These are phyloP conservation scores for Tubosaeta sp. DNA, from an alignment of 768 basidiomycete species.

Conservation along the genomic window DNA sequence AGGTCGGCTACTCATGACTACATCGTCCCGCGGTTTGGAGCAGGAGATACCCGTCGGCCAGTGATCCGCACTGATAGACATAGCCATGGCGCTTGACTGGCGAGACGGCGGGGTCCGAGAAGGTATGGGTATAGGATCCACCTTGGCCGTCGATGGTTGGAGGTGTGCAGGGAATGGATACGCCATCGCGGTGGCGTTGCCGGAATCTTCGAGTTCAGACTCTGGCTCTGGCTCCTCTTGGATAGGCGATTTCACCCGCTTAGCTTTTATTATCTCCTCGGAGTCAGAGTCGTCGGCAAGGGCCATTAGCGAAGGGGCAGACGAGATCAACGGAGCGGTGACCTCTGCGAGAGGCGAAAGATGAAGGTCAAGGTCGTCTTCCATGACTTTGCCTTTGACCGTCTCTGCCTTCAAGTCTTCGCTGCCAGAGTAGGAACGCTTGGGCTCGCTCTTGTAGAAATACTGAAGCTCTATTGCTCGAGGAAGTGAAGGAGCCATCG, in stretches of 20 bases:
- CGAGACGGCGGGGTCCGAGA: slow-evolving; percentile 25
- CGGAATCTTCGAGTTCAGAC: slow-evolving; percentile 22
- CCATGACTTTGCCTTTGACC: slow-evolving; percentile 20
- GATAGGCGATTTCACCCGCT: slow-evolving; percentile 17
- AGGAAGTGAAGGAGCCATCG: slow-evolving; percentile 2
- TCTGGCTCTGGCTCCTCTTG: slow-evolving; percentile 23
- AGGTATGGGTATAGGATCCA: slow-evolving; percentile 28
- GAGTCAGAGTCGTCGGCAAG: slow-evolving; percentile 28
- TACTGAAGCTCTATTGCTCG: slow-evolving; percentile 22
- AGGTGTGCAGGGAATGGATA: slow-evolving; percentile 28
- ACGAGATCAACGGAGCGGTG: slow-evolving; percentile 22
- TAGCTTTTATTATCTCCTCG: slow-evolving; percentile 22
- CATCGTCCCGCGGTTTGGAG: slow-evolving; percentile 27
- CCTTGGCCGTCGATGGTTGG: slow-evolving; percentile 17
- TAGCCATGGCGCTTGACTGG: slow-evolving; percentile 24
- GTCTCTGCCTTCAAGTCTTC: slow-evolving; percentile 15
- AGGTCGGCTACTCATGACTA: slow-evolving; percentile 27
- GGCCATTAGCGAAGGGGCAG: slow-evolving; percentile 27
- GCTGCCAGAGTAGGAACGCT: slow-evolving; percentile 15
- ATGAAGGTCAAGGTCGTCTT: slow-evolving; percentile 28
- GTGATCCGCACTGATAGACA: slow-evolving; percentile 24
- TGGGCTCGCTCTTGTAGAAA: slow-evolving; percentile 20
- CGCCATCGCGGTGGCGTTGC: background rate
- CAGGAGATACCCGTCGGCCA: slow-evolving; percentile 21
- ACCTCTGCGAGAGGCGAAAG: slow-evolving; percentile 30